phyloP scores from a whole-genome alignment of 2,329 filamentous ascomycete genomes.

The Diplocarpon mali region DNA sequence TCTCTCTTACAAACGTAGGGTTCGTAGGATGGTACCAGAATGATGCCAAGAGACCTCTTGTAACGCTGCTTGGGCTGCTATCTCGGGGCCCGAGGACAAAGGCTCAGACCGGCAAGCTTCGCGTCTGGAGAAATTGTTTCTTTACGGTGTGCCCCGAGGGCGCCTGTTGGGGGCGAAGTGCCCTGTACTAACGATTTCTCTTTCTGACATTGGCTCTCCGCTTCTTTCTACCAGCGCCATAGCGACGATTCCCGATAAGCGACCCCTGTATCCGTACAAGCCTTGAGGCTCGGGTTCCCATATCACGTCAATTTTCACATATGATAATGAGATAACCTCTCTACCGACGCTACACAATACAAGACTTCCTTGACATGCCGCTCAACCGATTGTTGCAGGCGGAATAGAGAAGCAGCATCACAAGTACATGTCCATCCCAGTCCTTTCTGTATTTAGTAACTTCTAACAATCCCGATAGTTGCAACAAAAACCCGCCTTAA shows the following conservation, averaged over 20 bases:
- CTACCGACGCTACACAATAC: slow-evolving; percentile 2
- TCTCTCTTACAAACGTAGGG: too few species aligned
- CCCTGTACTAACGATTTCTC: too few species aligned
- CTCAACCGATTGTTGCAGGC: slow-evolving; percentile 2
- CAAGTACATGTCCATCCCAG: neutral
- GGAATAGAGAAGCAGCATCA: slow-evolving; percentile 2
- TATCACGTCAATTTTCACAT: neutral
- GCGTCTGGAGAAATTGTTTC: too few species aligned
- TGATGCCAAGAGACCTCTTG: too few species aligned
- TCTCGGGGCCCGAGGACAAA: too few species aligned
- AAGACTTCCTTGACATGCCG: neutral
- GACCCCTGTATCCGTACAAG: neutral
- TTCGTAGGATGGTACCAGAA: too few species aligned
- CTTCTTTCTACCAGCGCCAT: neutral
- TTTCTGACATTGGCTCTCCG: neutral
- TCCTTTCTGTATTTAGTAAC: neutral
- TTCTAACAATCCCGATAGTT: neutral
- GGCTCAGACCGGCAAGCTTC: too few species aligned
- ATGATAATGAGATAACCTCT: slow-evolving; percentile 1
- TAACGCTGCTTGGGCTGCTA: too few species aligned
- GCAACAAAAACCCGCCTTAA: neutral
- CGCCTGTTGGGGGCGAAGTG: too few species aligned
- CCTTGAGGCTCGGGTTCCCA: neutral
- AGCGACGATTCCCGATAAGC: neutral
- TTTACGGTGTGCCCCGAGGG: too few species aligned